A percentile compares a stretch with the other conserved stretches of the same genome.
phyloP scores from a whole-genome alignment of 192 early-diverging fungal species.

The Cetraspora pellucida region DNA sequence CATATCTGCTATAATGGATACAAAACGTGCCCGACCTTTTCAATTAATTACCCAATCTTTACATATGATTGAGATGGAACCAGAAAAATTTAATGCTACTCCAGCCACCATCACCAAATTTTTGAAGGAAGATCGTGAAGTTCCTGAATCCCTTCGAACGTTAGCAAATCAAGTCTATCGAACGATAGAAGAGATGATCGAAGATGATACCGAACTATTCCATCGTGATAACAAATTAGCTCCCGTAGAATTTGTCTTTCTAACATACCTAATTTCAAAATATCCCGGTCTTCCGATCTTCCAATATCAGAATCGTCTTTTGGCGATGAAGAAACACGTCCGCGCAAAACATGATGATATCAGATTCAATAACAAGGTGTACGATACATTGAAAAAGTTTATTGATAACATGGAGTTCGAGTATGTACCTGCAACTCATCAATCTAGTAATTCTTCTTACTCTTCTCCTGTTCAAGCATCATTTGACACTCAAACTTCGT shows the following conservation, averaged over 20 bases:
- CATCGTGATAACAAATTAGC: constrained; percentile 30
- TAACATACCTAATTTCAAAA: constrained; percentile 26
- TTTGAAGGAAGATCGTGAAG: constrained; percentile 29
- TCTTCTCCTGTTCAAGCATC: too few relatives aligned
- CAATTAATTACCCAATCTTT: constrained; percentile 34
- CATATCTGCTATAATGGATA: constrained; percentile 24
- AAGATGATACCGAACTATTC: constrained; percentile 28
- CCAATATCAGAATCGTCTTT: constrained; percentile 30
- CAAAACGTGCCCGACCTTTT: constrained; percentile 26
- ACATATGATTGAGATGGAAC: constrained; percentile 30
- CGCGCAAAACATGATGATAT: constrained; percentile 29
- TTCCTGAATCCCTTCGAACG: not conserved
- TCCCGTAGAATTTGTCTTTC: constrained; percentile 30
- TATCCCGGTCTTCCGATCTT: constrained; percentile 19
- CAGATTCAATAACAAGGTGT: constrained; percentile 27
- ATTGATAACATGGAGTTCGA: constrained; percentile 27
- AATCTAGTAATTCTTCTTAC: too few relatives aligned
- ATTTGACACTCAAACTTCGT: too few relatives aligned
- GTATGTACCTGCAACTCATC: not conserved
- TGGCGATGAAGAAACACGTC: constrained; percentile 28
- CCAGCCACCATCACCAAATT: constrained; percentile 22
- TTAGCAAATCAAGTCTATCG: constrained; percentile 12
- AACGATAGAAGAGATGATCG: constrained; percentile 24
- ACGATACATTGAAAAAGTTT: constrained; percentile 25
- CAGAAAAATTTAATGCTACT: constrained; percentile 26